These are phyloP conservation scores for Heterobasidion parviporum DNA, from an alignment of 1,284 basidiomycete species.

Conservation along the genomic window DNA sequence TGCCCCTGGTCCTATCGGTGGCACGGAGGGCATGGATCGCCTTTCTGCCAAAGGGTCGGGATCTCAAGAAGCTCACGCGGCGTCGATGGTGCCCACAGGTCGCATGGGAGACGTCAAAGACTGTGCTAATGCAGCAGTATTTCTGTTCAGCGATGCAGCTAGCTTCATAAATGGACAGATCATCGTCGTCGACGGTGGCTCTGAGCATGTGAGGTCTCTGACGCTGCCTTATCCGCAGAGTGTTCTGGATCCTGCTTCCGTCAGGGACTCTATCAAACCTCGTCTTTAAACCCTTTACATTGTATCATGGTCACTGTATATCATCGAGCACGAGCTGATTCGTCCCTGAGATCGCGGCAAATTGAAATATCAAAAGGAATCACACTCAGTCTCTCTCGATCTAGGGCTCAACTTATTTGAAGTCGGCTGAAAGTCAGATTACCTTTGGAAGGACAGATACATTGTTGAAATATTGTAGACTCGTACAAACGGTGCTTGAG, in stretches of 20 bases:
- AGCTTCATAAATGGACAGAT: slow-evolving; percentile 74
- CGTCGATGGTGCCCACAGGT: slow-evolving; percentile 43
- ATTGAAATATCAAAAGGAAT: neutral
- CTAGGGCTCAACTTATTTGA: too few species aligned
- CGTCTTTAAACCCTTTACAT: neutral
- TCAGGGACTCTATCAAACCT: slow-evolving; percentile 25
- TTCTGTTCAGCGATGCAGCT: slow-evolving; percentile 86
- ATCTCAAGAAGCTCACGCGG: slow-evolving; percentile 6
- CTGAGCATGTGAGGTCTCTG: slow-evolving; percentile 42
- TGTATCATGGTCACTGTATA: neutral
- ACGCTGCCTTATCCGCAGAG: slow-evolving; percentile 58
- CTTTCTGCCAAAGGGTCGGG: slow-evolving; percentile 38
- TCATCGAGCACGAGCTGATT: neutral
- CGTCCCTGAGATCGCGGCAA: neutral
- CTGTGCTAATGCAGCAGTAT: slow-evolving; percentile 75
- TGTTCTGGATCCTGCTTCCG: slow-evolving; percentile 50
- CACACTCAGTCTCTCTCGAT: neutral
- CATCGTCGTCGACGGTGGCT: slow-evolving; percentile 60
- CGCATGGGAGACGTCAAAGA: slow-evolving; percentile 65
- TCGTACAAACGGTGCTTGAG: too few species aligned
- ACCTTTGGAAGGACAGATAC: too few species aligned
- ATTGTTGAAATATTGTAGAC: too few species aligned
- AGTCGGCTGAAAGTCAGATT: too few species aligned
- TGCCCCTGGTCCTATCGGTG: slow-evolving; percentile 79
- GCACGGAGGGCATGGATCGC: slow-evolving; percentile 81